Base-by-base conservation (phyloP, 208 protist species). In the Leishmania braziliensis region DNA sequence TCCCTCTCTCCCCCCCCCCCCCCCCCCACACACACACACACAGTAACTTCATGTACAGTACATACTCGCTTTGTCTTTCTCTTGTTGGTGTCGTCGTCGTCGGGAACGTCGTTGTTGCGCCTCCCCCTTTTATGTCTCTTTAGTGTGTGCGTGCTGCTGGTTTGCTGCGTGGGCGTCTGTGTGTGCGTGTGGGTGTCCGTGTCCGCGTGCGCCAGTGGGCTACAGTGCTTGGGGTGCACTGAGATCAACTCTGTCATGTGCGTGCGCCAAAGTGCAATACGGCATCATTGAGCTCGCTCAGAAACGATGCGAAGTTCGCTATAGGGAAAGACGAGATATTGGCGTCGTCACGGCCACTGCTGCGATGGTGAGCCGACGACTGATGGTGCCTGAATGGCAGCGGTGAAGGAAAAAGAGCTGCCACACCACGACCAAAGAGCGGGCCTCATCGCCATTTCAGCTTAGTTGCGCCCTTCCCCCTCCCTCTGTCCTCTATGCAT, bases 31-130 rank as follows among this genome's bases (percentile, higher is more conserved):
- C 43, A 18, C 43, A 72, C 23, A n/a, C 68, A 50, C 26, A 51
- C 68, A 51, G 46, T 53, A 26, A 72, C 43, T n/a, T 72, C 14
- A 48, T 48, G 68, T 72, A 72, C 68, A 72, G 36, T 39, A n/a
- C 20, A 18, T 8, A 72, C 68, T 72, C 23, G 5, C 23, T 20
- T 51, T 10, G 9, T 63, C 58, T 29, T 72, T 70, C 2, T 6
- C 36, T 70, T 70, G 36, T 26, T 70, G 6, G 14, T 39, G 65
- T 43, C 18, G 68, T 72, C 43, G 68, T 26, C 23, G 60, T 26
- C 26, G n/a, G 9, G 10, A 12, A 20, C 26, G 0, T 29, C 60
- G n/a, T 66, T 12, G 29, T 26, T 36, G n/a, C 29, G 29, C 60
- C 60, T n/a, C 56, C n/a, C 20, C 29, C 23, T 36, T 36, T 12